phyloP scores from a whole-genome alignment of 2,329 filamentous ascomycete species.

The Furcasterigmium sp. region DNA sequence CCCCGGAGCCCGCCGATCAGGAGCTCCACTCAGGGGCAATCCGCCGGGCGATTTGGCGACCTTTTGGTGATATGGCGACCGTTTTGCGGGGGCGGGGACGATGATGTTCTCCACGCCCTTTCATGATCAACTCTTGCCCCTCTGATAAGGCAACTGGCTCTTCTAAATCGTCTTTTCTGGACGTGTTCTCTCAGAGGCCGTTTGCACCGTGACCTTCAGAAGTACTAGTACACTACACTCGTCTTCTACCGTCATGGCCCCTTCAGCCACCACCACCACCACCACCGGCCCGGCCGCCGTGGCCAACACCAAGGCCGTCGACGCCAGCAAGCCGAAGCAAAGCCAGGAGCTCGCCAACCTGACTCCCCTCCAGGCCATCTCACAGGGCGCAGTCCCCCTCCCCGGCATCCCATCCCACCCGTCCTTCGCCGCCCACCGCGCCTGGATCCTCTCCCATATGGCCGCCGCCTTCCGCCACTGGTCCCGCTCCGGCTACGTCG shows the following conservation, averaged over 20 bases:
- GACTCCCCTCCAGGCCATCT: constrained; percentile 29
- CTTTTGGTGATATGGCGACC: too few relatives aligned
- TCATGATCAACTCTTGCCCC: not conserved
- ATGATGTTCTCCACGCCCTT: not conserved
- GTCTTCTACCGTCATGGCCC: constrained; percentile 17
- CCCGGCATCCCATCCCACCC: constrained; percentile 27
- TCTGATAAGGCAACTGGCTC: not conserved
- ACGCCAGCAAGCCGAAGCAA: constrained; percentile 6
- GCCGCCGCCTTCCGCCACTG: constrained; percentile 65
- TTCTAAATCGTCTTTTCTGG: not conserved
- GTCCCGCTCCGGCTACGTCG: constrained; percentile 58
- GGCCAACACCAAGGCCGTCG: constrained; percentile 6
- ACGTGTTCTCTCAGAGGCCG: not conserved
- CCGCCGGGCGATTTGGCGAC: too few relatives aligned
- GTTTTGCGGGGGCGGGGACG: too few relatives aligned
- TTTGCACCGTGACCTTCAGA: too few relatives aligned
- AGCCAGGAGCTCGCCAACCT: constrained; percentile 13
- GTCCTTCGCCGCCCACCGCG: constrained; percentile 35
- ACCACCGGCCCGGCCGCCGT: constrained; percentile 6
- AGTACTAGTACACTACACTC: too few relatives aligned
- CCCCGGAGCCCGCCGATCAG: too few relatives aligned
- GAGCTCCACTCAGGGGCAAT: too few relatives aligned
- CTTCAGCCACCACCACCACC: constrained; percentile 20
- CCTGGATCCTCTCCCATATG: constrained; percentile 52
- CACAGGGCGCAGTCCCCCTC: constrained; percentile 22